phyloP scores from a whole-genome alignment of 1,139 yeast genomes.

The Suzukiozyma palmioleophila region DNA sequence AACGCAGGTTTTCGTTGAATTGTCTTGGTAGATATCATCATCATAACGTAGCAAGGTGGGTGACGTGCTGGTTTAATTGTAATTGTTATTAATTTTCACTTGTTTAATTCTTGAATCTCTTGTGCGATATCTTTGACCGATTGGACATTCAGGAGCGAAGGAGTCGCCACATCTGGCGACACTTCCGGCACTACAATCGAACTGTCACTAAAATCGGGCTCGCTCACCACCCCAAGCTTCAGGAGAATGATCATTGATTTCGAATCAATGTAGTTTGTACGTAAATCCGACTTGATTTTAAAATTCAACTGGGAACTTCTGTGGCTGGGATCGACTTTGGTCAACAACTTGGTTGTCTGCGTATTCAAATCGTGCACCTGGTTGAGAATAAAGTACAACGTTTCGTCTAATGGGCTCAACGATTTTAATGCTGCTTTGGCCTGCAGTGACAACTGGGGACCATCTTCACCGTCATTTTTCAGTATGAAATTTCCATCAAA shows the following conservation, averaged over 20 bases:
- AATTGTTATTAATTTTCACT: too few relatives aligned
- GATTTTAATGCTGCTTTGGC: slow-evolving; percentile 29
- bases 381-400: slow-evolving; percentile 40
- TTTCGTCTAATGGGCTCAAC: slow-evolving; percentile 52
- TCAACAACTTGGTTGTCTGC: slow-evolving; percentile 32
- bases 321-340: slow-evolving; percentile 19
- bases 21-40: too few relatives aligned
- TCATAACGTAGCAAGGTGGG: too few relatives aligned
- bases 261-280: not conserved
- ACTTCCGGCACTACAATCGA: not conserved
- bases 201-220: not conserved
- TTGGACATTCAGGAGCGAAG: not conserved
- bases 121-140: slow-evolving; percentile 1
- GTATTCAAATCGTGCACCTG: slow-evolving; percentile 38
- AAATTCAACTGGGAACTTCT: not conserved
- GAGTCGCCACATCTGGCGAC: not conserved
- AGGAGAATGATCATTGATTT: not conserved
- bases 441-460: slow-evolving; percentile 16
- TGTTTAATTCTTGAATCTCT: not conserved
- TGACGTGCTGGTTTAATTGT: too few relatives aligned
- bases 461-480: slow-evolving; percentile 4
- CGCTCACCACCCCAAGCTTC: not conserved
- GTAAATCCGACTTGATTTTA: not conserved
- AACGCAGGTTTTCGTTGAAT: too few relatives aligned
- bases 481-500: slow-evolving; percentile 15